A percentile compares a stretch with the other conserved stretches of the same genome.
Evolutionary conservation across 2,329 filamentous ascomycete species (phyloP).

Genomic region (Fusarium pseudoanthophilum): DNA sequence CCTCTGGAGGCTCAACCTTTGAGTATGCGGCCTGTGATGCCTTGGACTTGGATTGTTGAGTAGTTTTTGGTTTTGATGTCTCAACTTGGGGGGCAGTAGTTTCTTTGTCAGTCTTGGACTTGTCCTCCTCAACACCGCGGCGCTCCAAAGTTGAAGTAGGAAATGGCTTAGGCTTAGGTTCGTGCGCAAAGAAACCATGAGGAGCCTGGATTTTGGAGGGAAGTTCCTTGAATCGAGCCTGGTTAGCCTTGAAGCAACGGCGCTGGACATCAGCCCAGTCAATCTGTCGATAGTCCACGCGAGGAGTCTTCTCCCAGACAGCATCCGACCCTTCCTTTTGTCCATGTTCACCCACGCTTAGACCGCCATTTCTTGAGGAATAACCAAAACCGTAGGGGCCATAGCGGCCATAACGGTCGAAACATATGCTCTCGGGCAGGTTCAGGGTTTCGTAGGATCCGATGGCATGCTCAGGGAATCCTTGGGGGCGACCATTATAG

Average conservation of each 20-base stretch:
- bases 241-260: constrained; percentile 77
- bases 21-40: neutral
- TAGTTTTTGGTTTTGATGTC: constrained; percentile 6
- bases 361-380: constrained; percentile 78
- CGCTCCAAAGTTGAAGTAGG: constrained; percentile 13
- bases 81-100: constrained; percentile 24
- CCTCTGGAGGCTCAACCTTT: constrained; percentile 5
- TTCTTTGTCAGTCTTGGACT: constrained; percentile 16
- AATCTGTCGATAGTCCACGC: constrained; percentile 80
- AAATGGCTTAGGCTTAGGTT: constrained; percentile 36
- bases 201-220: constrained; percentile 53
- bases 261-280: constrained; percentile 84
- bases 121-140: constrained; percentile 27
- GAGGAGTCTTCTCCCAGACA: constrained; percentile 77
- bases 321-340: constrained; percentile 82
- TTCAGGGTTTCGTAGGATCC: constrained; percentile 88
- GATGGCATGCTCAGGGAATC: constrained; percentile 85
- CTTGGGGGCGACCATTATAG: constrained; percentile 80
- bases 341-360: constrained; percentile 85
- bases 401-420: constrained; percentile 88
- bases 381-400: constrained; percentile 94
- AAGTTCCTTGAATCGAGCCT: constrained; percentile 71
- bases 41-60: neutral
- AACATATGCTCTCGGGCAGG: constrained; percentile 87
- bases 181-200: constrained; percentile 63